A percentile compares a stretch with the other conserved stretches of the same genome.
These are phyloP conservation scores for Scolecobasidium constrictum DNA, from an alignment of 2,329 filamentous ascomycete genomes.

Conservation along the genomic window DNA sequence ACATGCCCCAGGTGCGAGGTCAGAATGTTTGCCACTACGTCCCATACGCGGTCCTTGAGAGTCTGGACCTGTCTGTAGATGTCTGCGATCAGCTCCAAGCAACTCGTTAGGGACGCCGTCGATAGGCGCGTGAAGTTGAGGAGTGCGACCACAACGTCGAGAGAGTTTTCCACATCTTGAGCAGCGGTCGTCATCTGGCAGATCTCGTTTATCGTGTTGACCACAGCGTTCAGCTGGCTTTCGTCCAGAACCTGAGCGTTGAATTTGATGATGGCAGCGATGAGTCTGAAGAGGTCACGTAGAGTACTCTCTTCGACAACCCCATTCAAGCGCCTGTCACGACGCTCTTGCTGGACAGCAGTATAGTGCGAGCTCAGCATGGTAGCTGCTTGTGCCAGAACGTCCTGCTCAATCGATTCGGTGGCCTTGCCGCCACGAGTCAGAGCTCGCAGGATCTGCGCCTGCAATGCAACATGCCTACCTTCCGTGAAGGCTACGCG, in stretches of 20 bases:
- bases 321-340: constrained; percentile 14
- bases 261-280: constrained; percentile 63
- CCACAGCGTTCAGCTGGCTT: constrained; percentile 47
- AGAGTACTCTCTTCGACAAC: constrained; percentile 28
- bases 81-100: constrained; percentile 60
- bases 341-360: constrained; percentile 20
- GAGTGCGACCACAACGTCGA: constrained; percentile 57
- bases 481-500: constrained; percentile 17
- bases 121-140: constrained; percentile 65
- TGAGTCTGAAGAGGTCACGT: constrained; percentile 51
- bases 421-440: constrained; percentile 27
- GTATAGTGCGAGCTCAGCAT: constrained; percentile 24
- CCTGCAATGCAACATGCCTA: constrained; percentile 20
- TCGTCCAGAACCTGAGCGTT: constrained; percentile 60
- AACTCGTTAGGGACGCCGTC: constrained; percentile 48
- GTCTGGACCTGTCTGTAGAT: constrained; percentile 56
- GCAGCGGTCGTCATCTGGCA: constrained; percentile 56
- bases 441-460: constrained; percentile 24
- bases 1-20: constrained; percentile 63
- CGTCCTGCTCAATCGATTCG: constrained; percentile 24
- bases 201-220: constrained; percentile 53
- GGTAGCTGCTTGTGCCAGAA: constrained; percentile 22
- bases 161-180: constrained; percentile 55
- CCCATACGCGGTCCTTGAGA: constrained; percentile 56
- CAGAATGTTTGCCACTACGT: constrained; percentile 58